phyloP scores from a whole-genome alignment of 176 grass and related monocot genomes.

The Cocos nucifera region DNA sequence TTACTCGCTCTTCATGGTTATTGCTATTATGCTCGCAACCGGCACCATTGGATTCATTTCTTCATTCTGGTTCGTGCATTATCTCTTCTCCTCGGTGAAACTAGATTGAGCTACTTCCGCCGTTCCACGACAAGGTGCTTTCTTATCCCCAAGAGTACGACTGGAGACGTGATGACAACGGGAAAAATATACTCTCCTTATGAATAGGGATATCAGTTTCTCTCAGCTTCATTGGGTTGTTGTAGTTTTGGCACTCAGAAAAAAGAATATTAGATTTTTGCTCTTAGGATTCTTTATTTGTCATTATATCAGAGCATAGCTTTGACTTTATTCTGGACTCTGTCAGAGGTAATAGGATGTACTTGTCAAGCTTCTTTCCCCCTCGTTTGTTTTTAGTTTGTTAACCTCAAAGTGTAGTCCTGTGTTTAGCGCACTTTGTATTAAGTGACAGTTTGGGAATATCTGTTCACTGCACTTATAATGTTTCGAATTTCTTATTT shows the following conservation, averaged over 20 bases:
- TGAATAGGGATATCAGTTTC: no score
- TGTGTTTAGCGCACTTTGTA: no score
- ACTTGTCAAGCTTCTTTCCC: constrained; percentile 29
- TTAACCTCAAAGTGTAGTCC: not conserved
- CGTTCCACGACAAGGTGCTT: constrained; percentile 1
- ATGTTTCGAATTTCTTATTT: no score
- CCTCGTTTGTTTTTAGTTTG: constrained; percentile 11
- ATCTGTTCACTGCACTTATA: no score
- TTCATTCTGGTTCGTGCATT: constrained; percentile 74
- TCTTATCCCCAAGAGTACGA: no score
- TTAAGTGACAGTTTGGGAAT: no score
- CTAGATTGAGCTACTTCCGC: constrained; percentile 32
- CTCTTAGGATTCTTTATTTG: constrained; percentile 28
- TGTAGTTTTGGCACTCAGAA: constrained; percentile 31
- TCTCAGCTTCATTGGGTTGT: constrained; percentile 5
- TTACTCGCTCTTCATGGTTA: constrained; percentile 82
- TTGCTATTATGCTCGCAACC: constrained; percentile 70
- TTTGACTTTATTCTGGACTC: not conserved
- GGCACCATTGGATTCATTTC: constrained; percentile 69
- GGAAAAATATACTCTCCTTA: no score
- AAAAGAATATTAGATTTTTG: constrained; percentile 31
- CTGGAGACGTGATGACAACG: no score
- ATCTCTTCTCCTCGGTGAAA: constrained; percentile 75
- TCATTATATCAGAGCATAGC: constrained; percentile 24
- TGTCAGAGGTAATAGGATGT: constrained; percentile 30